Evolutionary conservation across 768 basidiomycete species (phyloP).

Genomic region (Hysterangium stoloniferum): DNA sequence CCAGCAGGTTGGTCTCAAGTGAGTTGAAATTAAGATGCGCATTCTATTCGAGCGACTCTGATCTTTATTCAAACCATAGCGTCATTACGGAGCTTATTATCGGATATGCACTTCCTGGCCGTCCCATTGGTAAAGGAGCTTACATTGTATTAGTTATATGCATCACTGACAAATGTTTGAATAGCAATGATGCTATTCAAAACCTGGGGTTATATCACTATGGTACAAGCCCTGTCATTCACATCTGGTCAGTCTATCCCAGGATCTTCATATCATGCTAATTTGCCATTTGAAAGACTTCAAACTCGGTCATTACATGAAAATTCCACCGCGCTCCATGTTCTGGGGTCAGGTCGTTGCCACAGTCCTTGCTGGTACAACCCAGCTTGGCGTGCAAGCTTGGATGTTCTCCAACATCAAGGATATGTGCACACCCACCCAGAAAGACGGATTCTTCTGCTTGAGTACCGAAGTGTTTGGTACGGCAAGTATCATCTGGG

Average conservation of each 20-base stretch:
- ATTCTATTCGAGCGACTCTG: not conserved
- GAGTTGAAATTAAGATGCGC: not conserved
- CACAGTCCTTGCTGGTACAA: conserved; percentile 21
- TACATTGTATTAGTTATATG: not conserved
- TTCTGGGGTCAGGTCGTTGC: conserved; percentile 57
- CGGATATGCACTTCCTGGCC: conserved; percentile 28
- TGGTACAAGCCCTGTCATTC: conserved; percentile 28
- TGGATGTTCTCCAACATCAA: conserved; percentile 57
- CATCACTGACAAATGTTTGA: not conserved
- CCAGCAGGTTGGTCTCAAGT: conserved; percentile 25
- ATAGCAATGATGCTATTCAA: conserved; percentile 28
- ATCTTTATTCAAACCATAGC: conserved; percentile 5
- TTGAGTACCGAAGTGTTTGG: conserved; percentile 24
- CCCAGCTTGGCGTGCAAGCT: conserved; percentile 31
- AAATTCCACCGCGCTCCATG: conserved; percentile 56
- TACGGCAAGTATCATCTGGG: conserved; percentile 42
- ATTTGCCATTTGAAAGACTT: conserved; percentile 21
- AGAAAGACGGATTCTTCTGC: conserved; percentile 36
- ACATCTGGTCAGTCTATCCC: conserved; percentile 11
- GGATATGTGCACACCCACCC: conserved; percentile 46
- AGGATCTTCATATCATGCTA: not conserved
- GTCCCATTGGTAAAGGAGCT: conserved; percentile 26
- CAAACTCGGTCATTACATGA: conserved; percentile 59
- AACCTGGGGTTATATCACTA: conserved; percentile 27
- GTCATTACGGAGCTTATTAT: conserved; percentile 31